Percentiles rank a stretch among this genome's conserved stretches.
phyloP scores from a whole-genome alignment of 495 filamentous ascomycete species.

The Hypoxylon fuscum region DNA sequence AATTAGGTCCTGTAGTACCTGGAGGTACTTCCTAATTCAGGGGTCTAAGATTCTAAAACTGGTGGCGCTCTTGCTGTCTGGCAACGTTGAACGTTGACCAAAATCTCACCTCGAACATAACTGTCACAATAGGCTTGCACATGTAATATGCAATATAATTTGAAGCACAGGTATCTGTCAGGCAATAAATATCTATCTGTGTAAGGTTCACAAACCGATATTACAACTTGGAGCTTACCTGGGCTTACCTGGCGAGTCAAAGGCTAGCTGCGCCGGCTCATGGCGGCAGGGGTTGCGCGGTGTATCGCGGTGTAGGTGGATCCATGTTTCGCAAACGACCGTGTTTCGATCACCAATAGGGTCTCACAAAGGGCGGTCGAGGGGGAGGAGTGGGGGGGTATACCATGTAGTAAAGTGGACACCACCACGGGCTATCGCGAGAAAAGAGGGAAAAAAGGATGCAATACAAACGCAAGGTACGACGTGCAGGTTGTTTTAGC shows the following conservation, averaged over 20 bases:
- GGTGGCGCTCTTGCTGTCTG: not conserved
- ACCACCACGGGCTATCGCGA: conserved; percentile 11
- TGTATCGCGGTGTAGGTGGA: not conserved
- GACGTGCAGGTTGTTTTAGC: conserved; percentile 31
- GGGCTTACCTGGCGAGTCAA: not conserved
- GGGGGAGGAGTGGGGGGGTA: conserved; percentile 18
- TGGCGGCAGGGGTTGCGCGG: conserved; percentile 24
- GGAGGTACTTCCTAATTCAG: conserved; percentile 22
- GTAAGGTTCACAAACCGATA: conserved; percentile 15
- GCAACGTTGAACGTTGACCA: not conserved
- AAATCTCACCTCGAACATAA: not conserved
- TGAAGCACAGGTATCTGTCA: not conserved
- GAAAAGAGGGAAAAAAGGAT: conserved; percentile 14
- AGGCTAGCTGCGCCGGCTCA: conserved; percentile 28
- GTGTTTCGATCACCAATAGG: conserved; percentile 25
- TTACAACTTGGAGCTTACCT: too few species aligned
- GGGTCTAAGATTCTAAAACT: not conserved
- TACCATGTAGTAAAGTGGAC: conserved; percentile 22
- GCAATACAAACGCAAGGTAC: conserved; percentile 40
- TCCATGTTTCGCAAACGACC: conserved; percentile 27
- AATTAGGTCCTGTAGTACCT: conserved; percentile 19
- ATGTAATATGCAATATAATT: not conserved
- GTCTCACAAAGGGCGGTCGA: conserved; percentile 7
- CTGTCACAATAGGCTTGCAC: not conserved
- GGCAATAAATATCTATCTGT: not conserved